Evolutionary conservation across 768 basidiomycete species (phyloP).

Genomic region (Cyclocybe cylindracea): DNA sequence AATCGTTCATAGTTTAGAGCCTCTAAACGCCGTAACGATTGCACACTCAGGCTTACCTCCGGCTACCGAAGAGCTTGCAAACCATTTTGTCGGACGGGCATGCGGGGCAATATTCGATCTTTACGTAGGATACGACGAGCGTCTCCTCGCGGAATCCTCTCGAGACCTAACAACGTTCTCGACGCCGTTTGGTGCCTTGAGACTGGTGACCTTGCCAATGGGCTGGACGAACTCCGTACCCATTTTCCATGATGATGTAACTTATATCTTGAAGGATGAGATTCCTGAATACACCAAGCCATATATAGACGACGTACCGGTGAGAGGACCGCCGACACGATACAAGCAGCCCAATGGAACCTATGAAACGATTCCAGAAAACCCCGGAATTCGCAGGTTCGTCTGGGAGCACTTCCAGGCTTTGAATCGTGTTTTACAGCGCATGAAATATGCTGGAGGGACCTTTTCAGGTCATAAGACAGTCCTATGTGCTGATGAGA

Average conservation of each 20-base stretch:
- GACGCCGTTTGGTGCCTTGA: conserved; percentile 29
- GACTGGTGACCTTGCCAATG: conserved; percentile 33
- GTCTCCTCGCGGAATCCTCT: conserved; percentile 23
- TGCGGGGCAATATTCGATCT: conserved; percentile 32
- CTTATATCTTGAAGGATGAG: conserved; percentile 35
- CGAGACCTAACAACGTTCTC: conserved; percentile 42
- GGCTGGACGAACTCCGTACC: conserved; percentile 27
- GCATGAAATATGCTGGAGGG: too few relatives aligned
- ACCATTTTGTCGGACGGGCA: conserved; percentile 30
- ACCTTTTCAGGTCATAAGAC: too few relatives aligned
- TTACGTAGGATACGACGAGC: conserved; percentile 37
- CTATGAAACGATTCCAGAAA: conserved; percentile 36
- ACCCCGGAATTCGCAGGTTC: conserved; percentile 34
- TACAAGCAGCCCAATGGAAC: conserved; percentile 28
- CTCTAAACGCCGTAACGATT: conserved; percentile 37
- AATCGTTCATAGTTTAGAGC: conserved; percentile 37
- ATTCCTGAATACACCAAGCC: conserved; percentile 34
- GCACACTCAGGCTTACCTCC: conserved; percentile 33
- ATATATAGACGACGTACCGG: conserved; percentile 40
- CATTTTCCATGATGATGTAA: conserved; percentile 41
- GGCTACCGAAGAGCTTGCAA: conserved; percentile 28
- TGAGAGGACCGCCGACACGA: conserved; percentile 31
- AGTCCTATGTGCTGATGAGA: too few relatives aligned
- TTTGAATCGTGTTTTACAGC: conserved; percentile 28
- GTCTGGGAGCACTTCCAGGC: conserved; percentile 43